A percentile compares a stretch with the other conserved stretches of the same genome.
phyloP scores from a whole-genome alignment of 345 rosid species.

The Chamaenerion angustifolium region DNA sequence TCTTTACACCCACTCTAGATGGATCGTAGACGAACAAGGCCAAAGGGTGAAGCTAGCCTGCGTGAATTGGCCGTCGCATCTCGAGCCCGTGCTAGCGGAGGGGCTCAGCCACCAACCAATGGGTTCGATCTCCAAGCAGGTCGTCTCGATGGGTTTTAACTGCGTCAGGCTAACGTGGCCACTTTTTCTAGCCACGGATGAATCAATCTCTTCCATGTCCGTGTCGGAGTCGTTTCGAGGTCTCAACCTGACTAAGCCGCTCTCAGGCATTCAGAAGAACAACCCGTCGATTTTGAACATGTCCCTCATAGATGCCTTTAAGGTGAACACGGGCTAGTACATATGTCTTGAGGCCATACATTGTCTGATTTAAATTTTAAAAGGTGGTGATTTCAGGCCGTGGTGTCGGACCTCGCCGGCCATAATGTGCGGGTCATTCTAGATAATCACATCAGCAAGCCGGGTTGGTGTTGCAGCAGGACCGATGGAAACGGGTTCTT shows the following conservation, averaged over 20 bases:
- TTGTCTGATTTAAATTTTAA: no score
- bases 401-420: slow-evolving; percentile 48
- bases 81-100: slow-evolving; percentile 31
- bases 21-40: slow-evolving; percentile 10
- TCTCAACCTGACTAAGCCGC: slow-evolving; percentile 42
- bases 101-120: slow-evolving; percentile 58
- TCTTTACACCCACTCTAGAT: slow-evolving; percentile 8
- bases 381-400: slow-evolving; percentile 25
- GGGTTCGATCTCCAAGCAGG: slow-evolving; percentile 18
- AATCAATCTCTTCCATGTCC: slow-evolving; percentile 29
- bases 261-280: slow-evolving; percentile 47
- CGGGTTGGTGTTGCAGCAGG: slow-evolving; percentile 80
- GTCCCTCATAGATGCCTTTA: slow-evolving; percentile 51
- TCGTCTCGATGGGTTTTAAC: slow-evolving; percentile 37
- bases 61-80: slow-evolving; percentile 17
- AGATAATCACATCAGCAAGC: slow-evolving; percentile 82
- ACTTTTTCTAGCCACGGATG: slow-evolving; percentile 32
- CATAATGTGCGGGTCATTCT: slow-evolving; percentile 63
- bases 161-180: slow-evolving; percentile 75
- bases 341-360: no score
- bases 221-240: slow-evolving; percentile 45
- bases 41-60: slow-evolving; percentile 11
- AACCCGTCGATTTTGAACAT: slow-evolving; percentile 66
- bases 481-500: slow-evolving; percentile 81
- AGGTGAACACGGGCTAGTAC: slow-evolving; percentile 24